Evolutionary conservation across 2,329 filamentous ascomycete species (phyloP), one percentile per base, ranked within the genome.

Genomic region (Stromatinia cepivora): DNA sequence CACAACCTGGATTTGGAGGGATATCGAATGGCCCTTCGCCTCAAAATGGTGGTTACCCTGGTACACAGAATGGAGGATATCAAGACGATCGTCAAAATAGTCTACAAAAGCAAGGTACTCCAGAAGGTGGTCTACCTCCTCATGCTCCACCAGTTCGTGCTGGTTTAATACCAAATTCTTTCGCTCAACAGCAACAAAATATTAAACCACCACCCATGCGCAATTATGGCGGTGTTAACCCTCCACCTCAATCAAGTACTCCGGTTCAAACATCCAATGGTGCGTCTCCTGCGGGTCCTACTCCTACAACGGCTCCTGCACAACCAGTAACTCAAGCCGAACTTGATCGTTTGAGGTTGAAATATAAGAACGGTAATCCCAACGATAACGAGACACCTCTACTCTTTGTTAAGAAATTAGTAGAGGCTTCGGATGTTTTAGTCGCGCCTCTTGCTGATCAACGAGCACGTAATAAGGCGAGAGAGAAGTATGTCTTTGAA

Each of bases 401-500:
- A 69, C 82, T 84, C 13, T 84, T 97, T 25, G 93, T 92, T 0
- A 94, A 94, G 81, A 92, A 91, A 75, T 83, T 97, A 7, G 88
- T 97, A 1, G 93, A 97, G 81, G 95, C 94, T 1, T 88, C 93
- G 0, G 88, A 89, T 17, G 87, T 92, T 7, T 85, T 99, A 1
- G 88, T 93, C 3, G 82, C 86, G 2, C 81, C 81, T 20, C 79
- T 89, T 13, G 83, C 86, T 0, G 92, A 93, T 73, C 90, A 93
- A 50, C 90, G 90, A 75, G 87, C 89, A 11, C 88, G 90, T 34
- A 85, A 87, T 11, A 92, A 95, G 75, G 84, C 89, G 2, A 90
- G 93, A 42, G 94, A 98, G 75, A 90, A 90, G 69, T 98, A 94
- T 78, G 83, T 94, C 22, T 82, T 90, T 73, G 95, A 98, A 77